Base-by-base conservation (phyloP, 2,329 filamentous ascomycete species). In the Blumeria graminis region DNA sequence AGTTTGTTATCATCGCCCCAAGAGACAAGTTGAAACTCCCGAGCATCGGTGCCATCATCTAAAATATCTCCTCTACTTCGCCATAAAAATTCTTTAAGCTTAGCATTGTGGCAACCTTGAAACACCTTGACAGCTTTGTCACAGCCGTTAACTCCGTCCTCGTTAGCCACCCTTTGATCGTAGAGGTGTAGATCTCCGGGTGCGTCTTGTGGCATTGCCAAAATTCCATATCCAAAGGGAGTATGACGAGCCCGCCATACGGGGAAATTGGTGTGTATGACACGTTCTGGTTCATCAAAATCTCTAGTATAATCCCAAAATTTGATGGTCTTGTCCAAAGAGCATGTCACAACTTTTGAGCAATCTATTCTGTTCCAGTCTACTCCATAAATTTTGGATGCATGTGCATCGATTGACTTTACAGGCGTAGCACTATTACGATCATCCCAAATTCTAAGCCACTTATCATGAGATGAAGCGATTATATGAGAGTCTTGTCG, bases 51-150 rank as follows among this genome's bases (percentile, higher is more conserved):
- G n/a, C 77, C 76, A 56, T 86, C 77, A 14, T 78, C 76, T 16
- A 73, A 72, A 38, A 82, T 73, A 14, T 70, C 70, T 39, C 89
- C 89, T 56, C 89, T 79, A 52, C 79, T 78, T 66, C 89, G 77
- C 89, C 89, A 95, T 10, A 95, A 70, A 59, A 95, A 95, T 63
- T 95, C 89, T 65, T 92, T 94, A 34, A 86, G 87, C 65, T 89
- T 81, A 62, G 79, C 73, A 52, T 74, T 74, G 18, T 63, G 64
- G 59, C 83, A 80, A 0, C 78, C 80, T 0, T 72, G 69, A 58
- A 84, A 83, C 8, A 78, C 71, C 7, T 72, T 71, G 0, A 78
- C 74, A 7, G 79, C 76, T 6, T 72, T 66, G 5, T 70, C 70
- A 1, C 69, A 61, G 14, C 66, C 66, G 57, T 77, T 73, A 1